Conservation (phyloP, 2,329 filamentous ascomycete species). For the Knufia fluminis region DNA sequence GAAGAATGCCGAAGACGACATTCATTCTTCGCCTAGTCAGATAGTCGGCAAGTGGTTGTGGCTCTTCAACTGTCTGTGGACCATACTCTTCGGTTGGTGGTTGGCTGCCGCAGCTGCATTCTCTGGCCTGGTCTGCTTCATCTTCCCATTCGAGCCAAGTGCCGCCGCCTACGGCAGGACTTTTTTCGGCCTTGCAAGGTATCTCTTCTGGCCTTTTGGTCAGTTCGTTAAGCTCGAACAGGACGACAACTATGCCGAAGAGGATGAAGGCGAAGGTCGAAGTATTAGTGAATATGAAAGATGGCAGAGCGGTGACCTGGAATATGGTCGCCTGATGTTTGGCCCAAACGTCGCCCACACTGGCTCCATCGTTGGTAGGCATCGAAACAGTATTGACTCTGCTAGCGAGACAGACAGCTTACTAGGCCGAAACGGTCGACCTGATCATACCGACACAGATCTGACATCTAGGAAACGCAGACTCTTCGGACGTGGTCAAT, state of each 20-base stretch:
- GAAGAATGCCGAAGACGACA: conserved; percentile 90
- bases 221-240: conserved; percentile 90
- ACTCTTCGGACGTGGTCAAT: conserved; percentile 88
- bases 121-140: conserved; percentile 67
- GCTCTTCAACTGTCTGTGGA: conserved; percentile 86
- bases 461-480: conserved; percentile 56
- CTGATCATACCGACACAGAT: conserved; percentile 35
- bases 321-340: conserved; percentile 93
- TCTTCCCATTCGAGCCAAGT: conserved; percentile 70
- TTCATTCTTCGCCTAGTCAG: conserved; percentile 86
- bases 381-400: conserved; percentile 82
- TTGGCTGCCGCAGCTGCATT: conserved; percentile 65
- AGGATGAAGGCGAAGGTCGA: conserved; percentile 89
- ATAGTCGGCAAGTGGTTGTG: conserved; percentile 76
- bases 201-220: conserved; percentile 92
- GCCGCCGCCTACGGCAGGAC: conserved; percentile 78
- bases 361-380: conserved; percentile 68
- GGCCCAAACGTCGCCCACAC: conserved; percentile 61
- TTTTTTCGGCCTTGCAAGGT: conserved; percentile 72
- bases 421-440: conserved; percentile 57
- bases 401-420: conserved; percentile 83
- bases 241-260: conserved; percentile 87
- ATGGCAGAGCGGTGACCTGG: conserved; percentile 95
- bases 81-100: conserved; percentile 92
- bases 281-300: conserved; percentile 98